Evolutionary conservation across 495 filamentous ascomycete species (phyloP), one percentile per base, ranked within the genome.

Genomic region (Talaromyces ruber): DNA sequence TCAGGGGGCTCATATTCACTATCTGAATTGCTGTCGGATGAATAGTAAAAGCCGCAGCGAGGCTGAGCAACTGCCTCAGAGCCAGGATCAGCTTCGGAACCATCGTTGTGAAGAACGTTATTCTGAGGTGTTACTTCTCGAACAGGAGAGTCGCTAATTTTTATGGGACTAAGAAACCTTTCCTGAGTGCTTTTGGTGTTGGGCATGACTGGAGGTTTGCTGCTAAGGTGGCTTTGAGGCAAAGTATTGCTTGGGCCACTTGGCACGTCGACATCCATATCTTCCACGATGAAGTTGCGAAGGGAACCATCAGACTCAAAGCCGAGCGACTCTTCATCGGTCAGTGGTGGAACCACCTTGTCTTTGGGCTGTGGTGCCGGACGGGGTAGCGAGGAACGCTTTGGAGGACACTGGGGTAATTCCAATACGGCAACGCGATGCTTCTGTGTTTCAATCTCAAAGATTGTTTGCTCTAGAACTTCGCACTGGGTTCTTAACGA

Each of bases 391-490:
- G 59, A 59, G 0, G 71, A 53, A 47, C 74, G 65, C 60, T 75
- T 85, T 7, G 78, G 75, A 0, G 88, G 88, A 51, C 76, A 76
- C 4, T 59, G 65, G 2, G 77, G 70, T 24, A 73, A 72, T 60
- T 79, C 68, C 22, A 91, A 75, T 1, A 87, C 52, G 3, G 64
- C 66, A 18, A 87, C 73, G 54, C 75, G 78, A 83, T 85, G 91
- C 25, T 67, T 69, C 6, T 75, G 64, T 24, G 82, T 70, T 68
- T 82, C 81, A 9, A 76, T 81, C 34, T 86, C 77, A 28, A 78
- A 80, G n/a, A 96, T 70, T 6, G 77, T 90, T 4, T 68, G 65
- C 51, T 91, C 82, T 70, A 95, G 68, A 47, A 73, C 79, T n/a
- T 68, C 65, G 54, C 82, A 83, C 61, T 81, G 81, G n/a, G 71